Base-by-base conservation (phyloP, 2,329 filamentous ascomycete genomes). In the Celoporthe dispersa region DNA sequence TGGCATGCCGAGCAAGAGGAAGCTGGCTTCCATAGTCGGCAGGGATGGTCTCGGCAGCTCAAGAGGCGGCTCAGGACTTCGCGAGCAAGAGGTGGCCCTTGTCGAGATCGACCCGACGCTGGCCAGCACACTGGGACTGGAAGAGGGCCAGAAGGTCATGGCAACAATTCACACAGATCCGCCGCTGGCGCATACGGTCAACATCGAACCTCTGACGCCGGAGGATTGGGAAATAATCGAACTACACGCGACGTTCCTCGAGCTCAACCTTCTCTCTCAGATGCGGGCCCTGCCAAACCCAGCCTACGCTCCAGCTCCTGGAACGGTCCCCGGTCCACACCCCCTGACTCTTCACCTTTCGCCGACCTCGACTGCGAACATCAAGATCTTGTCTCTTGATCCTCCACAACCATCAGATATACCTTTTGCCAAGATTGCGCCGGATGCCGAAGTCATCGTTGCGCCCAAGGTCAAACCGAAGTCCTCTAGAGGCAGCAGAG, bases 181-280 rank as follows among this genome's bases (percentile, higher is more conserved):
- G 64, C 94, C 94, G 2, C 83, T 96, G 73, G 94, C 94, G 64
- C 94, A 98, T 80, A 98, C 94, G 1, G 92, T 99, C 80, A 94
- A 98, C 78, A 98, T 99, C 75, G 97, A 99, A 79, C 96, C 96
- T 44, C 82, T 98, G 76, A 98, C 96, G 0, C 90, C 95, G 1
- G 94, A 97, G 70, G 96, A 99, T 79, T 99, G 96, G 96, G 96
- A 99, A 81, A 97, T 98, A 76, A 98, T 99, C 75, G 96, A 99
- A 80, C 85, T 99, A 1, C 96, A 99, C 83, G 96, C 96, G 6
- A 96, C 92, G 22, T 99, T 98, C 77, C 85, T 99, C 65, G 96
- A 99, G 78, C 86, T 98, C 73, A 98, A 99, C 79, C 90, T 99
- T 66, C 85, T 97, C 41, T 92, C 91, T 60, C 96, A 99, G 82